Evolutionary conservation across 805 yeast genomes (phyloP), one percentile per base, ranked within the genome.

Genomic region (Candida taoyuanica): DNA sequence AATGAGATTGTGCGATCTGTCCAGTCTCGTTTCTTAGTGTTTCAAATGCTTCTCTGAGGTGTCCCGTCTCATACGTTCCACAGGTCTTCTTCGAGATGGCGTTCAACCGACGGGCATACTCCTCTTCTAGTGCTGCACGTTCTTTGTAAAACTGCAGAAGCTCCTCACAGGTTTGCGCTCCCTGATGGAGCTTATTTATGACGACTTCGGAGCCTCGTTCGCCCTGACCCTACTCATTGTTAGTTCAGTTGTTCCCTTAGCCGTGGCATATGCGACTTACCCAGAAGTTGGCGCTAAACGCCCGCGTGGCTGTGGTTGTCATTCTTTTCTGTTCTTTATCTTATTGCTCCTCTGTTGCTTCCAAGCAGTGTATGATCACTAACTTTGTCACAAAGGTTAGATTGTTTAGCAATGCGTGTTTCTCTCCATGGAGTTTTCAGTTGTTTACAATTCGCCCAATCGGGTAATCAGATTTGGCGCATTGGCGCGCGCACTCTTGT

Each of bases 41-140:
- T 33, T 81, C 86, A 8, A 86, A 64, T 7, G 86, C 71, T 7
- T 68, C 64, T 48, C 70, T 75, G 42, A 82, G 58, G 0, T 77
- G 61, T 1, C 89, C 91, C 0, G 73, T 66, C 47, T 78, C 85
- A 40, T 64, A 67, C 3, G 73, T 54, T 1, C 88, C 89, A 4
- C 77, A 58, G 1, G 64, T 50, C 48, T 68, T 71, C 34, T 63
- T 60, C 16, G 84, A 63, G 17, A 86, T 61, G 13, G 70, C 65
- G 31, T 63, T 63, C 47, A 87, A 57, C 42, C 68, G 70, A 39
- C 74, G 71, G 27, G 79, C 63, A 52, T 84, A 85, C 18, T 87
- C 95, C 43, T 78, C 82, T 51, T 86, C 96, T 28, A 87, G 71
- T 13, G 73, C 64, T 1, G 73, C 62, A 27, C 81, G 63, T 40